Evolutionary conservation across 345 rosid genomes (phyloP), one percentile per base, ranked within the genome.

Genomic region (Dipteronia sinensis): DNA sequence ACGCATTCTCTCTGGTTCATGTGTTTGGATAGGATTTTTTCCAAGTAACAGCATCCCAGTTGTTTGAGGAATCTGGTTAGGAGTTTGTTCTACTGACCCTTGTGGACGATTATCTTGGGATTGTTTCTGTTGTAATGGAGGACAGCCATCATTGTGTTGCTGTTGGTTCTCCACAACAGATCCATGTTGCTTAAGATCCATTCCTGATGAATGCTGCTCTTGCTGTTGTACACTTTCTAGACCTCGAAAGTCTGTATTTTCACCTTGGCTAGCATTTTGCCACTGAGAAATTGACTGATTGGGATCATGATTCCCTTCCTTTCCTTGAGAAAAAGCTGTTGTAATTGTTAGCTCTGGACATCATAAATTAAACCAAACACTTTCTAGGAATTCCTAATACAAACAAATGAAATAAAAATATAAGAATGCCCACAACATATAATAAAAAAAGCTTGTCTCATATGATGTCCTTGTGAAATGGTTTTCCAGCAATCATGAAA

Each of bases 41-140:
- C 92, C 98, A 70, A 91, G 78, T 40, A 77, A 74, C 75, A 85
- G 90, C 80, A 82, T 59, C 62, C 86, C 89, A 67, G 86, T 66
- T 47, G 89, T 64, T 81, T 86, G 96, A 64, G 89, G 81, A 71
- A 82, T 85, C 84, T 88, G 94, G 58, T 81, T 58, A 69, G 91
- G 77, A 81, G 51, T 78, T 79, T 84, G 88, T 78, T 87, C 88
- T 66, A 77, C 84, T 59, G 69, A 82, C 78, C 76, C 86, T 65
- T 86, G 84, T 74, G 80, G 89, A 78, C 62, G 76, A 80, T 81
- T 82, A 72, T 89, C 90, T 80, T 87, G 93, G 56, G 87, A 76
- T 81, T 87, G 90, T 66, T 80, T 87, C 79, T 80, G 90, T 64
- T 86, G 93, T 67, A 82, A 67, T 17, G 77, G 83, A 1, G 70